Percentiles rank a stretch among this genome's conserved stretches.
phyloP scores from a whole-genome alignment of 305 asterid species.

The Ilex paraguariensis region DNA sequence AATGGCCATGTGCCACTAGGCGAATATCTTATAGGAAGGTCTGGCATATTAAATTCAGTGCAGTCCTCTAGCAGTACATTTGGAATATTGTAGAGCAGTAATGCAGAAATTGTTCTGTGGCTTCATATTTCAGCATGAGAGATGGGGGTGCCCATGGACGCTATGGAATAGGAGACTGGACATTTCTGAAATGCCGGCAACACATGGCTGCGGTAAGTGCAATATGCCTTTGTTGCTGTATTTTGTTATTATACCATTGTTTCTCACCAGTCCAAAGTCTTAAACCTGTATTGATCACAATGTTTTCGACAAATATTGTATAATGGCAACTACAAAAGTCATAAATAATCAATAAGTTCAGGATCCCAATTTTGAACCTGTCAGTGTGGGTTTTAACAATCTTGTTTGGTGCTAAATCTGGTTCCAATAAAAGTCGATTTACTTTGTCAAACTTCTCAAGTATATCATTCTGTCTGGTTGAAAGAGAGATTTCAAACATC shows the following conservation, averaged over 20 bases:
- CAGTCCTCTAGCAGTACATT: slow-evolving; percentile 14
- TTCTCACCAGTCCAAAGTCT: no score
- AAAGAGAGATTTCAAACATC: no score
- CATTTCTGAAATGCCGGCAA: slow-evolving; percentile 81
- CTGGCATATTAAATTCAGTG: slow-evolving; percentile 25
- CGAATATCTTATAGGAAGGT: slow-evolving; percentile 95
- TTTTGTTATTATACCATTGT: slow-evolving; percentile 10
- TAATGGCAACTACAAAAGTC: no score
- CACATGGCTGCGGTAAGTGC: slow-evolving; percentile 67
- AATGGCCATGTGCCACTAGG: slow-evolving; percentile 95
- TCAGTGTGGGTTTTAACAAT: no score
- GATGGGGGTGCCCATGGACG: slow-evolving; percentile 99
- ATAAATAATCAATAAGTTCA: no score
- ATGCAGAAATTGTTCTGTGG: slow-evolving; percentile 20
- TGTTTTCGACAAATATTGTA: no score
- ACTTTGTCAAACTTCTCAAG: no score
- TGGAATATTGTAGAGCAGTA: slow-evolving; percentile 4
- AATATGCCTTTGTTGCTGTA: slow-evolving; percentile 11
- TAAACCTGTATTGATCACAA: no score
- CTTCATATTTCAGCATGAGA: slow-evolving; percentile 52
- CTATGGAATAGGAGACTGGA: slow-evolving; percentile 92
- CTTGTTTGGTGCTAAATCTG: no score
- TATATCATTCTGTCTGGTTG: no score
- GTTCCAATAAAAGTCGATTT: no score
- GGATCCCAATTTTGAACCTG: no score